These are phyloP conservation scores for Phaeosphaeriaceae sp. DNA, from an alignment of 2,329 filamentous ascomycete species.

Conservation along the genomic window DNA sequence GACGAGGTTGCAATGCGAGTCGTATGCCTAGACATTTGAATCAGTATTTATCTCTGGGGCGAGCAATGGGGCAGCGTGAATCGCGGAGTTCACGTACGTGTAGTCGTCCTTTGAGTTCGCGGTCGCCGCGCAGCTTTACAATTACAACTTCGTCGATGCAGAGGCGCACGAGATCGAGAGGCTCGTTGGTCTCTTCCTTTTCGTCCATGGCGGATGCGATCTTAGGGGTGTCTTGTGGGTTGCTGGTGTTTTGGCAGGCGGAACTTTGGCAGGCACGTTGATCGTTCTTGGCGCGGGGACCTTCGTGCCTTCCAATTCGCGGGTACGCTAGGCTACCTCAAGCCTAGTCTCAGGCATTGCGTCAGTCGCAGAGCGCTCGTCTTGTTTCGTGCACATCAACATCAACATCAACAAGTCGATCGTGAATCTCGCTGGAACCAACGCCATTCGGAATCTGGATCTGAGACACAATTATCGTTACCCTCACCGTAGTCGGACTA, in stretches of 20 bases:
- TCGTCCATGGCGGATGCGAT: slow-evolving; percentile 73
- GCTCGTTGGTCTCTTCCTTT: slow-evolving; percentile 80
- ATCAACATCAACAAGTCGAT: background rate
- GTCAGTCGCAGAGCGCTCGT: slow-evolving; percentile 12
- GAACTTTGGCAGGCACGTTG: slow-evolving; percentile 23
- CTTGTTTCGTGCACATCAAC: slow-evolving; percentile 6
- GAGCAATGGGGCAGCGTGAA: background rate
- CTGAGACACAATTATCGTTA: background rate
- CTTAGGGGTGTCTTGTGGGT: slow-evolving; percentile 4
- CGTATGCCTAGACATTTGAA: slow-evolving; percentile 75
- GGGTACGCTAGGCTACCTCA: background rate
- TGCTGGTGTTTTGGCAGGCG: slow-evolving; percentile 14
- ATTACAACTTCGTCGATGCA: slow-evolving; percentile 96
- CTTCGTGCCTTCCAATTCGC: slow-evolving; percentile 2
- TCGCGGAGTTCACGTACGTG: slow-evolving; percentile 67
- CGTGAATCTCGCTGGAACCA: background rate
- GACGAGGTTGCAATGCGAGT: slow-evolving; percentile 97
- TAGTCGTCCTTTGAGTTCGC: slow-evolving; percentile 92
- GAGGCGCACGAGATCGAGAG: slow-evolving; percentile 92
- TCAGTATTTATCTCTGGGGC: slow-evolving; percentile 15
- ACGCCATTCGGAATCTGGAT: background rate
- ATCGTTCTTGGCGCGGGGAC: slow-evolving; percentile 12
- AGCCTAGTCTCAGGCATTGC: slow-evolving; percentile 18
- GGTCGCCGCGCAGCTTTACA: slow-evolving; percentile 94
- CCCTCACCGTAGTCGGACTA: background rate